phyloP scores from a whole-genome alignment of 768 basidiomycete genomes.

The Antrodiella citrinella region DNA sequence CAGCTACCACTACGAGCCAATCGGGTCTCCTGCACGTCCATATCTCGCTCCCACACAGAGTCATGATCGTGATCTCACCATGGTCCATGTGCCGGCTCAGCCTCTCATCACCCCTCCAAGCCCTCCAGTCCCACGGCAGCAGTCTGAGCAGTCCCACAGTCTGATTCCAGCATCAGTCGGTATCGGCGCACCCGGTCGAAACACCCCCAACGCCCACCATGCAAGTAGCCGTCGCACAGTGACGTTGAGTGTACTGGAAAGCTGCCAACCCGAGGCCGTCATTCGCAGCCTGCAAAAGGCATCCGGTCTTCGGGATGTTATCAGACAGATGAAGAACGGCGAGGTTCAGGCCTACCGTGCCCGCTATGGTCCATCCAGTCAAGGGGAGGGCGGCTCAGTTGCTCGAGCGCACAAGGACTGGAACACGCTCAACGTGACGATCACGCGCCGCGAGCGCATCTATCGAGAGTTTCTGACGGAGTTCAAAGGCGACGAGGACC shows the following conservation, averaged over 20 bases:
- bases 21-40: too few relatives aligned
- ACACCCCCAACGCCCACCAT: too few relatives aligned
- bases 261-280: neutral
- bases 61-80: too few relatives aligned
- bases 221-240: too few relatives aligned
- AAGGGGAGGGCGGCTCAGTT: neutral
- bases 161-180: too few relatives aligned
- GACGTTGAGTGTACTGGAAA: neutral
- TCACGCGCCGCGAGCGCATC: constrained; percentile 1
- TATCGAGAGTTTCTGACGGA: neutral
- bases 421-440: neutral
- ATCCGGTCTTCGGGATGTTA: neutral
- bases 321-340: neutral
- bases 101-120: too few relatives aligned
- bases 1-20: too few relatives aligned
- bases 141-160: too few relatives aligned
- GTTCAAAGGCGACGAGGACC: neutral
- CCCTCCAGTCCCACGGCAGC: too few relatives aligned
- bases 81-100: too few relatives aligned
- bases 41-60: too few relatives aligned
- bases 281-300: neutral
- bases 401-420: neutral
- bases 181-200: too few relatives aligned
- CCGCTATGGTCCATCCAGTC: neutral
- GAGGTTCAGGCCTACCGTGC: neutral